phyloP scores from a whole-genome alignment of 495 filamentous ascomycete genomes.

The Podospora pseudopauciseta region DNA sequence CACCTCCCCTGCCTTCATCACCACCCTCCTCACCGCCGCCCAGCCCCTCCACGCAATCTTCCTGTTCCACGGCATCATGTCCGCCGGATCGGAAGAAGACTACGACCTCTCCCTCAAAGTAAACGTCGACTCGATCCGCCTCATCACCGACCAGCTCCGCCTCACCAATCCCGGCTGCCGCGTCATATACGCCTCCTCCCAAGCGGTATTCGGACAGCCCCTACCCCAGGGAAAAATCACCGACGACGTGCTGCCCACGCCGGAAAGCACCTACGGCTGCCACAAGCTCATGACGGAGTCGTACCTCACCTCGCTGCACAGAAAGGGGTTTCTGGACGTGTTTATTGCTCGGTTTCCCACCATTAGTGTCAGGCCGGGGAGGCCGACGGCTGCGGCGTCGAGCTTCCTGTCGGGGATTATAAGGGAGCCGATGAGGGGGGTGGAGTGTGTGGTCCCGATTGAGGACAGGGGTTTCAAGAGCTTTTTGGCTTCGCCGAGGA shows the following conservation, averaged over 20 bases:
- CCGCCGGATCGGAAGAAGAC: slow-evolving; percentile 68
- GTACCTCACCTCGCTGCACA: slow-evolving; percentile 71
- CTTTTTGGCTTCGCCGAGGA: slow-evolving; percentile 67
- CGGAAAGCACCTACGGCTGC: slow-evolving; percentile 68
- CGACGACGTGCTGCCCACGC: slow-evolving; percentile 56
- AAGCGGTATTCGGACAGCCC: slow-evolving; percentile 41
- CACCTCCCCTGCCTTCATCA: slow-evolving; percentile 47
- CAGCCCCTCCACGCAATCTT: slow-evolving; percentile 61
- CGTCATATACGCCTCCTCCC: slow-evolving; percentile 57
- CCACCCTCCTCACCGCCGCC: slow-evolving; percentile 44
- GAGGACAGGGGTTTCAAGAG: slow-evolving; percentile 54
- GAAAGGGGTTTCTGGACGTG: slow-evolving; percentile 65
- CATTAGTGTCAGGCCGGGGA: slow-evolving; percentile 68
- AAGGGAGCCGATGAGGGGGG: slow-evolving; percentile 51
- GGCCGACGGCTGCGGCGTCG: slow-evolving; percentile 70
- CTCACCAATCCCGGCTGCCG: slow-evolving; percentile 55
- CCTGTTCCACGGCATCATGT: slow-evolving; percentile 86
- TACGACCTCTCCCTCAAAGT: slow-evolving; percentile 69
- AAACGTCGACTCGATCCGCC: slow-evolving; percentile 69
- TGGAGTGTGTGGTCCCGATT: slow-evolving; percentile 62
- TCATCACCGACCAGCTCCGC: slow-evolving; percentile 60
- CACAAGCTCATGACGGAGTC: slow-evolving; percentile 76
- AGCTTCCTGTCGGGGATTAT: slow-evolving; percentile 70
- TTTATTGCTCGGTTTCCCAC: slow-evolving; percentile 69
- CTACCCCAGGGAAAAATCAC: slow-evolving; percentile 28